Percentiles rank a stretch among this genome's conserved stretches.
Conservation (phyloP, 805 yeast species). For the Teunomyces atbi region DNA sequence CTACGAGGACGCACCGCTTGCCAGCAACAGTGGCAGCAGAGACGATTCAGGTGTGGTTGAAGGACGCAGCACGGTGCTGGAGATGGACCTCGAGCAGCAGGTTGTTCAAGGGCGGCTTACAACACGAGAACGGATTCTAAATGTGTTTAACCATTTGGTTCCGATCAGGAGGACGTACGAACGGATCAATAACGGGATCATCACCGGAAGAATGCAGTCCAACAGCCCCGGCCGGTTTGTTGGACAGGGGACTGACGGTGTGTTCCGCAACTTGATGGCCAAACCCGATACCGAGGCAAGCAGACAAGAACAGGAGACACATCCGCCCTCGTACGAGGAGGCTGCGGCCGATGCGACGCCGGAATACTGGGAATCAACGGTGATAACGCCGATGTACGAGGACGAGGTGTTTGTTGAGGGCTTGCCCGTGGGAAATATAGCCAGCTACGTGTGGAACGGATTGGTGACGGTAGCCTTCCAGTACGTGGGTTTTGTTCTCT, state of each 20-base stretch:
- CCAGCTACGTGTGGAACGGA: conserved; percentile 86
- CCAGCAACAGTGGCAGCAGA: too few relatives aligned
- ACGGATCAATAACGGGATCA: conserved; percentile 38
- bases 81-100: conserved; percentile 31
- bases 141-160: conserved; percentile 31
- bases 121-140: conserved; percentile 28
- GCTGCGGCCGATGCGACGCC: conserved; percentile 94
- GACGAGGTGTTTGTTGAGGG: conserved; percentile 96
- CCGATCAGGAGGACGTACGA: conserved; percentile 44
- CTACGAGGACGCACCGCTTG: too few relatives aligned
- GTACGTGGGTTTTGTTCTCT: conserved; percentile 86
- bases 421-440: conserved; percentile 89
- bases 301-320: conserved; percentile 45
- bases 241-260: conserved; percentile 73
- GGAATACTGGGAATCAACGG: conserved; percentile 93
- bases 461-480: conserved; percentile 90
- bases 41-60: conserved; percentile 13
- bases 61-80: conserved; percentile 10
- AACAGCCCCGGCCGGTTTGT: conserved; percentile 44
- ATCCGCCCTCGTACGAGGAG: conserved; percentile 88
- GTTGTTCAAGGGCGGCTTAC: conserved; percentile 17
- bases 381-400: conserved; percentile 71
- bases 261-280: conserved; percentile 86
- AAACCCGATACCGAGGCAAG: conserved; percentile 63
- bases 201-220: conserved; percentile 43